These are phyloP conservation scores for Backusella sp. DNA, from an alignment of 192 early-diverging fungal species.

Conservation along the genomic window DNA sequence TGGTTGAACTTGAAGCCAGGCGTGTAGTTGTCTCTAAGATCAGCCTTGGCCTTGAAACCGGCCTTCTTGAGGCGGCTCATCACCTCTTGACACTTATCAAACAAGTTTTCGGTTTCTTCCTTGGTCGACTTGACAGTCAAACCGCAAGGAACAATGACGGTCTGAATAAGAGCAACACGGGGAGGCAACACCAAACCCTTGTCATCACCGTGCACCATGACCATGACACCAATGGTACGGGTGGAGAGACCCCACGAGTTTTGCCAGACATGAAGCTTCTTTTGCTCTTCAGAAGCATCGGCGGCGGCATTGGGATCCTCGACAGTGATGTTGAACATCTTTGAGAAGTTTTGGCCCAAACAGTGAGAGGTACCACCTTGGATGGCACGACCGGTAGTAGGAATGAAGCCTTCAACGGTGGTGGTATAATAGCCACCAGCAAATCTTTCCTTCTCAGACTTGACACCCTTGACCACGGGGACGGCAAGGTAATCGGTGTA, in stretches of 20 bases:
- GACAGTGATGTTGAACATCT: conserved; percentile 96
- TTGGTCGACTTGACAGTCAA: conserved; percentile 83
- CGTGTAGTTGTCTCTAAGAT: conserved; percentile 42
- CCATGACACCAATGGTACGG: conserved; percentile 97
- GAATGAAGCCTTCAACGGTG: conserved; percentile 97
- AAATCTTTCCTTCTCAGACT: conserved; percentile 99
- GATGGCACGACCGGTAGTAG: conserved; percentile 95
- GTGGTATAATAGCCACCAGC: conserved; percentile 97
- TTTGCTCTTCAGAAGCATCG: conserved; percentile 53
- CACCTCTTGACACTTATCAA: conserved; percentile 60
- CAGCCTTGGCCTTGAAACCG: conserved; percentile 35
- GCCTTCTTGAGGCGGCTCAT: conserved; percentile 35
- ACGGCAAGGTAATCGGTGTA: conserved; percentile 97
- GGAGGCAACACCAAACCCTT: conserved; percentile 98
- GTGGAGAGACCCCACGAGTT: conserved; percentile 99
- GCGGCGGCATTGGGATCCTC: conserved; percentile 75
- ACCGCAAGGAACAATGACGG: conserved; percentile 91
- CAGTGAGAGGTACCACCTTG: conserved; percentile 99
- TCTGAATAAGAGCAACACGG: conserved; percentile 85
- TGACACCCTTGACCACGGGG: conserved; percentile 93
- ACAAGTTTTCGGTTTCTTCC: conserved; percentile 66
- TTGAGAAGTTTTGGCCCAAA: conserved; percentile 99
- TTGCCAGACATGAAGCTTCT: conserved; percentile 90
- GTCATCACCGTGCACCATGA: conserved; percentile 99
- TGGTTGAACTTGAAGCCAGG: conserved; percentile 99